Conservation (phyloP, 2,329 filamentous ascomycete genomes). For the Neofusicoccum umdonicola region DNA sequence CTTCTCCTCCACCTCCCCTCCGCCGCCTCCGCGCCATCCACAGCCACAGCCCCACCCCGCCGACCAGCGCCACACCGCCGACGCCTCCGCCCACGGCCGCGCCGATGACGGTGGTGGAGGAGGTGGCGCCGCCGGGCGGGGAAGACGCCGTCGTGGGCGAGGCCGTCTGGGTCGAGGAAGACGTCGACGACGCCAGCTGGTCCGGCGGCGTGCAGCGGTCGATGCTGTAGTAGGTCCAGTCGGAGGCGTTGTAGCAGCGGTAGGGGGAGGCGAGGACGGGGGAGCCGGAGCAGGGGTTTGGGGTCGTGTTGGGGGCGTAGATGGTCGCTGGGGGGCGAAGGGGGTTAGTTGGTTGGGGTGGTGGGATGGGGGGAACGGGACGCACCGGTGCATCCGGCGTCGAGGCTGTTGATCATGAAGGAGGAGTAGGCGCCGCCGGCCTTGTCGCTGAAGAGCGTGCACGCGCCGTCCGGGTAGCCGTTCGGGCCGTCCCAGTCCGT, state of each 20-base stretch:
- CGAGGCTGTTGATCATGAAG: constrained; percentile 3
- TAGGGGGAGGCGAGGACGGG: neutral
- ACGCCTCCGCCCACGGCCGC: neutral
- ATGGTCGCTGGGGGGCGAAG: neutral
- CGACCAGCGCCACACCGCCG: neutral
- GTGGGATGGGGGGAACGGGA: too few species aligned
- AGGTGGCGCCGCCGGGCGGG: too few species aligned
- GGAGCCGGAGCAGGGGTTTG: neutral
- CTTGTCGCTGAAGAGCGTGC: neutral
- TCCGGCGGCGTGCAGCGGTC: constrained; percentile 32
- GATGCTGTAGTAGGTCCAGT: constrained; percentile 13
- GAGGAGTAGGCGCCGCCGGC: neutral
- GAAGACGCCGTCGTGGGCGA: too few species aligned
- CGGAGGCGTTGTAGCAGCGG: constrained; percentile 3
- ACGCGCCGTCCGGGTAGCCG: constrained; percentile 3
- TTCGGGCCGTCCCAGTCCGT: neutral
- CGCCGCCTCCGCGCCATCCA: neutral
- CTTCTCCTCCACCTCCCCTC: neutral
- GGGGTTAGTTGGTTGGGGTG: too few species aligned
- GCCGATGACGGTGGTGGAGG: neutral
- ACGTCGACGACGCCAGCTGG: too few species aligned
- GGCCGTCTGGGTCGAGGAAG: too few species aligned
- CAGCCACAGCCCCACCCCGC: neutral
- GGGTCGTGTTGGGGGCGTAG: neutral
- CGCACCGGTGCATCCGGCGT: constrained; percentile 5